phyloP scores from a whole-genome alignment of 345 rosid species.

The Arabis alpina region DNA sequence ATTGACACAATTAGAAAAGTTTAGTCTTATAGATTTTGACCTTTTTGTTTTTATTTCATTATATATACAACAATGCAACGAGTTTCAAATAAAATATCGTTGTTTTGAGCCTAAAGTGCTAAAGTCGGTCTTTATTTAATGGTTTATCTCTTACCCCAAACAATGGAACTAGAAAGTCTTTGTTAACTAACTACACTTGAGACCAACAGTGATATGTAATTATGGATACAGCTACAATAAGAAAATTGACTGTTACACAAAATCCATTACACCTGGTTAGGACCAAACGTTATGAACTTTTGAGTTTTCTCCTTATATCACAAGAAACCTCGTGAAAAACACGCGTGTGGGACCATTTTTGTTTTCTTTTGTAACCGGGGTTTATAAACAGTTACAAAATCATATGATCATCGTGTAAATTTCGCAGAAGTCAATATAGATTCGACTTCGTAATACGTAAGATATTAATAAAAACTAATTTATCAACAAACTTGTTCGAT shows the following conservation, averaged over 20 bases:
- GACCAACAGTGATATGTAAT: slow-evolving; percentile 6
- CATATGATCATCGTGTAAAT: slow-evolving; percentile 24
- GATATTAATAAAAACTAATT: not conserved
- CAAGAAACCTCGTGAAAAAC: slow-evolving; percentile 39
- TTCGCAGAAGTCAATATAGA: slow-evolving; percentile 11
- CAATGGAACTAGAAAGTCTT: slow-evolving; percentile 35
- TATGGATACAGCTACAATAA: slow-evolving; percentile 27
- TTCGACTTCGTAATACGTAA: slow-evolving; percentile 6
- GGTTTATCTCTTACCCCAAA: slow-evolving; percentile 34
- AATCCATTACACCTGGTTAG: slow-evolving; percentile 29
- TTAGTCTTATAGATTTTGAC: slow-evolving; percentile 11
- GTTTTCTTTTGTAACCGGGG: slow-evolving; percentile 13
- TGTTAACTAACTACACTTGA: slow-evolving; percentile 24
- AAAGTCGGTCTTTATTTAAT: slow-evolving; percentile 29
- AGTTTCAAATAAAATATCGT: not conserved
- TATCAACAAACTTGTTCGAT: not conserved
- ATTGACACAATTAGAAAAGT: slow-evolving; percentile 15
- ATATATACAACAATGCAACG: not conserved
- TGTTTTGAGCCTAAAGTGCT: slow-evolving; percentile 20
- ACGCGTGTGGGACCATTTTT: slow-evolving; percentile 32
- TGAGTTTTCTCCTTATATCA: slow-evolving; percentile 32
- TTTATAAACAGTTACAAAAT: slow-evolving; percentile 15
- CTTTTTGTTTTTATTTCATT: not conserved
- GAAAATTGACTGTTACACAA: slow-evolving; percentile 23
- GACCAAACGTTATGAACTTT: slow-evolving; percentile 34